Conservation (phyloP, 805 yeast species). For the Suhomyces sp. region DNA sequence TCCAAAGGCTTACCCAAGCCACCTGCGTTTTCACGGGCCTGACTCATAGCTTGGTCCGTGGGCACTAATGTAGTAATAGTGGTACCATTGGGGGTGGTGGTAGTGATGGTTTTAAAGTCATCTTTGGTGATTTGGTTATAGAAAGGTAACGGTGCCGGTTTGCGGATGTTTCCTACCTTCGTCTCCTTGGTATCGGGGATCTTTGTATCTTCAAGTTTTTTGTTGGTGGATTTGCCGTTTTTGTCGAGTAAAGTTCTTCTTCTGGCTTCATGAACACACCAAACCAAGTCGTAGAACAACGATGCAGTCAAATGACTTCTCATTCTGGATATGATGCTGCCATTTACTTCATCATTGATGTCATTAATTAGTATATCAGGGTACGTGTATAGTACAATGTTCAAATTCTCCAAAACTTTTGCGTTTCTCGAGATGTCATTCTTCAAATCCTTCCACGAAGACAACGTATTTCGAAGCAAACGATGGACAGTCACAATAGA, state of each 20-base stretch:
- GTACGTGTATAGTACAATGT: constrained; percentile 80
- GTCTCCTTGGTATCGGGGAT: constrained; percentile 8
- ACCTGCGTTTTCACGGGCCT: constrained; percentile 58
- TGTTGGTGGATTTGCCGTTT: constrained; percentile 11
- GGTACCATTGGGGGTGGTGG: constrained; percentile 90
- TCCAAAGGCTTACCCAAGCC: constrained; percentile 53
- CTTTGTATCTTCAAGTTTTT: constrained; percentile 8
- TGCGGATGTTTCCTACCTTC: constrained; percentile 17
- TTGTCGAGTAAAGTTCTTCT: constrained; percentile 51
- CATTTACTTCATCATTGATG: constrained; percentile 17
- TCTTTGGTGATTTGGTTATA: constrained; percentile 88
- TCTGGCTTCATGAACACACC: constrained; percentile 94
- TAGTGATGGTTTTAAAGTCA: constrained; percentile 78
- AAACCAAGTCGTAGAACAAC: constrained; percentile 83
- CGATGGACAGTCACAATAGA: constrained; percentile 92
- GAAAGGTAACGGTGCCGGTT: constrained; percentile 76
- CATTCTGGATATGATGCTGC: constrained; percentile 74
- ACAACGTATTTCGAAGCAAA: constrained; percentile 77
- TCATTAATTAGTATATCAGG: constrained; percentile 77
- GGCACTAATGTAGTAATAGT: constrained; percentile 87
- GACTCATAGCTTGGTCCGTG: constrained; percentile 69
- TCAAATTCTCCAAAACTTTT: constrained; percentile 82
- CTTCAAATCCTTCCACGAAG: constrained; percentile 88
- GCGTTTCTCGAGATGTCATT: constrained; percentile 92
- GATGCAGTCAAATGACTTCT: constrained; percentile 91